Evolutionary conservation across 345 rosid species (phyloP).

Genomic region (Citrus australasica): DNA sequence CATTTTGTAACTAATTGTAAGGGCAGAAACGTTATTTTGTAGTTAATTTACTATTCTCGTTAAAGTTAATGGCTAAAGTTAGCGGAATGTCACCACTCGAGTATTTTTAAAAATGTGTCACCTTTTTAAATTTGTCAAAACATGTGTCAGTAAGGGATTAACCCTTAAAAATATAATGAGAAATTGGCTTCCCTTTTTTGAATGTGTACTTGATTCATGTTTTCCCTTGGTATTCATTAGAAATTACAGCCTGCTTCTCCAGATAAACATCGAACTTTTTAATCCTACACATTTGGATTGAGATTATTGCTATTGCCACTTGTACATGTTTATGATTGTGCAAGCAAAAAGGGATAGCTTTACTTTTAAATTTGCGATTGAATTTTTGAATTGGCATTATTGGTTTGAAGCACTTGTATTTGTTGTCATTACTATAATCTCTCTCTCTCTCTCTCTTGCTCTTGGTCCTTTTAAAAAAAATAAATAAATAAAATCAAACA

Average conservation of each 20-base stretch:
- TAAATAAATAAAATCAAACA: neutral
- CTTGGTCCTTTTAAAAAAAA: neutral
- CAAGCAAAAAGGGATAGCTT: neutral
- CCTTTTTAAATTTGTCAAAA: too few species aligned
- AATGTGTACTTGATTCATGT: neutral
- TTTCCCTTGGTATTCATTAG: neutral
- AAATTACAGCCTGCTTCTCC: neutral
- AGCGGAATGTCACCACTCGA: too few species aligned
- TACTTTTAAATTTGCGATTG: neutral
- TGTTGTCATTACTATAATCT: neutral
- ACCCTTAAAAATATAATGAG: neutral
- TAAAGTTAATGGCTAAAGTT: too few species aligned
- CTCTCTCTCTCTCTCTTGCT: neutral
- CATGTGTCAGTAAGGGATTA: too few species aligned
- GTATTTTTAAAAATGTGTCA: too few species aligned
- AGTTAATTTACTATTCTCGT: too few species aligned
- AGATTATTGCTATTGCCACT: neutral
- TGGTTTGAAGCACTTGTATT: neutral
- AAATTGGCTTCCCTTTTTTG: neutral
- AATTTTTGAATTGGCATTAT: neutral
- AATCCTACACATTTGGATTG: neutral
- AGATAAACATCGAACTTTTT: neutral
- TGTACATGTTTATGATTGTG: neutral
- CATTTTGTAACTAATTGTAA: too few species aligned
- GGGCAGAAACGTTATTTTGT: too few species aligned